Evolutionary conservation across 1,284 basidiomycete species (phyloP).

Genomic region (Phellinidium pouzarii): DNA sequence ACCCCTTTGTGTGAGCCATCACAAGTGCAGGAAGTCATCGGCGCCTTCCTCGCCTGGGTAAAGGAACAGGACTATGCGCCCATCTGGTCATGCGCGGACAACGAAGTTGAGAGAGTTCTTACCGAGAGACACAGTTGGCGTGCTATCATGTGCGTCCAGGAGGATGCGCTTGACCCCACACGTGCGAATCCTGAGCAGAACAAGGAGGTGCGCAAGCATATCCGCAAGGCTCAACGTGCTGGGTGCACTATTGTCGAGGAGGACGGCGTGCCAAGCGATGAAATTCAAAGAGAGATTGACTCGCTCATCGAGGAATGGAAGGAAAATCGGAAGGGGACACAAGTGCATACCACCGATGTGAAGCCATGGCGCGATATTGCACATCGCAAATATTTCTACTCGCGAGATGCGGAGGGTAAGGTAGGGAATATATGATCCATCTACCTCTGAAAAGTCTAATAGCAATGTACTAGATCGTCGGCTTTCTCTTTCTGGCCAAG

Average conservation of each 20-base stretch:
- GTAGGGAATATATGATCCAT: conserved; percentile 24
- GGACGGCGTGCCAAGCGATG: conserved; percentile 34
- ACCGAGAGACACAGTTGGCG: conserved; percentile 43
- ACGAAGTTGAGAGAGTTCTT: conserved; percentile 39
- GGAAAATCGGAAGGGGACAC: conserved; percentile 39
- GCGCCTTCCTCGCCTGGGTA: conserved; percentile 34
- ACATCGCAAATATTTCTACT: conserved; percentile 49
- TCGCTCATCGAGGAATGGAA: conserved; percentile 43
- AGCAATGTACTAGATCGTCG: conserved; percentile 27
- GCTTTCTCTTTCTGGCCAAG: conserved; percentile 48
- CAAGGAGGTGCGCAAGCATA: conserved; percentile 40
- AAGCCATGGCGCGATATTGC: conserved; percentile 44
- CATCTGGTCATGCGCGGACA: conserved; percentile 45
- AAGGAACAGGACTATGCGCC: conserved; percentile 36
- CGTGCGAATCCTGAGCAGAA: conserved; percentile 33
- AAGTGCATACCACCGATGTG: conserved; percentile 49
- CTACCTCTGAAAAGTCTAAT: neutral
- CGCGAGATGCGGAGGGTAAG: conserved; percentile 35
- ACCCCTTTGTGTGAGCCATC: conserved; percentile 41
- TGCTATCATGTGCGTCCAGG: conserved; percentile 43
- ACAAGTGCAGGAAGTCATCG: conserved; percentile 37
- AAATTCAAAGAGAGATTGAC: conserved; percentile 34
- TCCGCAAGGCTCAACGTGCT: conserved; percentile 41
- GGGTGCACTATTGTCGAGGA: conserved; percentile 39
- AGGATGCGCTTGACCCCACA: conserved; percentile 45